Conservation (phyloP, 2,329 filamentous ascomycete species). For the Anisogramma anomala region DNA sequence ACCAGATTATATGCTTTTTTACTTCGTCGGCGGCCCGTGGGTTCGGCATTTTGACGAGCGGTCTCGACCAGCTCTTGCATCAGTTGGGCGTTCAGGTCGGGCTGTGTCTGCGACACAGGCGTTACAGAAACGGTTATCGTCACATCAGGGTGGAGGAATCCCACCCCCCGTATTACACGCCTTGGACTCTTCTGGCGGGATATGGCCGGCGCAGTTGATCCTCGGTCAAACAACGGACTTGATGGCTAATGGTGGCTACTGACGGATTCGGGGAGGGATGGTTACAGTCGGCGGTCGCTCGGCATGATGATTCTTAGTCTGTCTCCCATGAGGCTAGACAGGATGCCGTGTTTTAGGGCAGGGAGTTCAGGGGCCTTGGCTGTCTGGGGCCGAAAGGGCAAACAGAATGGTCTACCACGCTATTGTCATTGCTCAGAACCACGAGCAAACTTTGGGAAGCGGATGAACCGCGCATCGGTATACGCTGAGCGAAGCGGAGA, state of each 20-base stretch:
- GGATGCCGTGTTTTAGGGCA: slow-evolving; percentile 7
- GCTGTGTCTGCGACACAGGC: slow-evolving; percentile 8
- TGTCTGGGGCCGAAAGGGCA: slow-evolving; percentile 2
- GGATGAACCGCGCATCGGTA: slow-evolving; percentile 1
- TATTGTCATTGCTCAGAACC: background rate
- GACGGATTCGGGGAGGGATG: background rate
- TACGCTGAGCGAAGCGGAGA: background rate
- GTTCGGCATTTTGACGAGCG: slow-evolving; percentile 10
- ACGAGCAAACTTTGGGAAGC: background rate
- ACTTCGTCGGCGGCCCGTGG: background rate
- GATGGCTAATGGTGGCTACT: background rate
- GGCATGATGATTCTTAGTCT: slow-evolving; percentile 3
- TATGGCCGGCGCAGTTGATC: background rate
- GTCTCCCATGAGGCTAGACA: slow-evolving; percentile 4
- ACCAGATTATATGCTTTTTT: too few species aligned
- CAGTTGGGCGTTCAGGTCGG: slow-evolving; percentile 14
- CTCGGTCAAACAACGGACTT: slow-evolving; percentile 1
- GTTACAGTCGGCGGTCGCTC: slow-evolving; percentile 6
- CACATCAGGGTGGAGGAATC: background rate
- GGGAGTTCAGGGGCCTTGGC: slow-evolving; percentile 8
- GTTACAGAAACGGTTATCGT: slow-evolving; percentile 5
- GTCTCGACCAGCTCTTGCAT: slow-evolving; percentile 14
- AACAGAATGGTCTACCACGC: slow-evolving; percentile 9
- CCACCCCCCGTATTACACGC: background rate
- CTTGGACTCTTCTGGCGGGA: background rate